These are phyloP conservation scores for Globisporangium paroecandrum DNA, from an alignment of 352 stramenopile genomes.

Conservation along the genomic window DNA sequence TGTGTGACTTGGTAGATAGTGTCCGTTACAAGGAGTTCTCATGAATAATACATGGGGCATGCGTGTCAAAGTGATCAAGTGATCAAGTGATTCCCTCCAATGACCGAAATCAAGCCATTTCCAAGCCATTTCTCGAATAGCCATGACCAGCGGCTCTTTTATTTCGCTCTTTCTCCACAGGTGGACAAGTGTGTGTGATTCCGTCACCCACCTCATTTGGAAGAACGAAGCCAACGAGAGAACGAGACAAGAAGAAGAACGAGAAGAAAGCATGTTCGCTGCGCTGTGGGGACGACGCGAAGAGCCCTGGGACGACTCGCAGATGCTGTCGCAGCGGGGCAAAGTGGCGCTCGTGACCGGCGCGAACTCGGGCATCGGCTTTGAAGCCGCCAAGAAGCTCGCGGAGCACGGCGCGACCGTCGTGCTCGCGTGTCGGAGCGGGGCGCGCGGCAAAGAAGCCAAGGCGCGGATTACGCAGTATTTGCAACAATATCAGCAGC, in stretches of 20 bases:
- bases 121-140: neutral
- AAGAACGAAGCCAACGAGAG: neutral
- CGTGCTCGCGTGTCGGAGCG: constrained; percentile 72
- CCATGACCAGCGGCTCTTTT: neutral
- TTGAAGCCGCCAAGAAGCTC: constrained; percentile 51
- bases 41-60: no score
- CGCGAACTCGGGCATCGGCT: constrained; percentile 83
- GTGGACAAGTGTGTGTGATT: neutral
- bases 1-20: neutral
- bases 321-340: constrained; percentile 29
- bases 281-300: neutral
- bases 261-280: constrained; percentile 1
- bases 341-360: constrained; percentile 82
- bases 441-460: constrained; percentile 25
- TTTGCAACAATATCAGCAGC: constrained; percentile 4
- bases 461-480: constrained; percentile 23
- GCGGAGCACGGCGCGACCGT: constrained; percentile 56
- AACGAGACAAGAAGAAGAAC: neutral
- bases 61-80: no score
- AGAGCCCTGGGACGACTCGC: constrained; percentile 19
- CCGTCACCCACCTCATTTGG: neutral
- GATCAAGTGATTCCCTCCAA: neutral
- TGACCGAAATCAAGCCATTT: neutral
- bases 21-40: no score
- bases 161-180: neutral